These are phyloP conservation scores for Pisolithus thermaeus DNA, from an alignment of 1,284 basidiomycete species.

Conservation along the genomic window DNA sequence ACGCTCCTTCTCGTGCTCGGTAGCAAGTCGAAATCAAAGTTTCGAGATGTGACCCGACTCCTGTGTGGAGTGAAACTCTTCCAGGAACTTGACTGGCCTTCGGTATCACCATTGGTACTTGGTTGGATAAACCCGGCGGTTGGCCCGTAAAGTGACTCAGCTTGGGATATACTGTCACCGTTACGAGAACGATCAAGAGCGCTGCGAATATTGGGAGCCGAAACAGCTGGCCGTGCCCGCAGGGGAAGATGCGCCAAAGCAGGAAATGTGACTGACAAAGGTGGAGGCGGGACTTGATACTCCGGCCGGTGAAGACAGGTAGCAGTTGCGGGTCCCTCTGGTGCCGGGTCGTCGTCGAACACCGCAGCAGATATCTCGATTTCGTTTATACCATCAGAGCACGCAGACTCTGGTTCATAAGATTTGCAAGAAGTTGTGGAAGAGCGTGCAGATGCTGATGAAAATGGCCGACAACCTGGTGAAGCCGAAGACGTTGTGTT, in stretches of 20 bases:
- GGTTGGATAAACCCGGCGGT: slow-evolving; percentile 26
- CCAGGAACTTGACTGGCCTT: not conserved
- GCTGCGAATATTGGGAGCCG: not conserved
- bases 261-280: slow-evolving; percentile 23
- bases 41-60: slow-evolving; percentile 10
- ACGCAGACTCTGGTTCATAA: slow-evolving; percentile 13
- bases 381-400: slow-evolving; percentile 18
- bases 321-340: slow-evolving; percentile 49
- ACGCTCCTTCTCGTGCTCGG: slow-evolving; percentile 7
- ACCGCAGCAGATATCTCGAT: slow-evolving; percentile 59
- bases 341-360: slow-evolving; percentile 50
- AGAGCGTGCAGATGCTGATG: slow-evolving; percentile 2
- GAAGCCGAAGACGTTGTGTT: slow-evolving; percentile 6
- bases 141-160: slow-evolving; percentile 16
- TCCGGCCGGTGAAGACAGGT: slow-evolving; percentile 28
- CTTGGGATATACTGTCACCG: not conserved
- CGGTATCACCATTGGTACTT: slow-evolving; percentile 8
- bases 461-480: slow-evolving; percentile 6
- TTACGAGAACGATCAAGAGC: slow-evolving; percentile 6
- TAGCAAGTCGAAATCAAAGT: slow-evolving; percentile 25
- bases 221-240: slow-evolving; percentile 1
- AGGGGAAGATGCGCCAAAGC: slow-evolving; percentile 17
- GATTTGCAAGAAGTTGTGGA: slow-evolving; percentile 15
- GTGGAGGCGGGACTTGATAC: slow-evolving; percentile 14
- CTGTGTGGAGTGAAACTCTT: slow-evolving; percentile 5